A percentile compares a stretch with the other conserved stretches of the same genome.
Conservation (phyloP, 2,329 filamentous ascomycete species). For the Plectosphaerella cucumerina region DNA sequence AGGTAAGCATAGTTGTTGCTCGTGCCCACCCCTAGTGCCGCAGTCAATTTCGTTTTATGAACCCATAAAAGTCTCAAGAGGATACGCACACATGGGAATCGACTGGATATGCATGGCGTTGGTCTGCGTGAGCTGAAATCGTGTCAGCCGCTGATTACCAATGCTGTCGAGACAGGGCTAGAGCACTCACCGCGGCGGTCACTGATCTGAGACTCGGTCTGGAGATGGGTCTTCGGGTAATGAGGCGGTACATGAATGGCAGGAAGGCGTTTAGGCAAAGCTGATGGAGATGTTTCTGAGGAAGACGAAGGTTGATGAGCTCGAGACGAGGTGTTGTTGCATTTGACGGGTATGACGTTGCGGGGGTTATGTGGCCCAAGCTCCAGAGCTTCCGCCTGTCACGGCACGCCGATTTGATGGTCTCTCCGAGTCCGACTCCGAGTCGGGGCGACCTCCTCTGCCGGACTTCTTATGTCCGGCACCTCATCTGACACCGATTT, state of each 20-base stretch:
- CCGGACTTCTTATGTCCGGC: no score
- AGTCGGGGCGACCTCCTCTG: no score
- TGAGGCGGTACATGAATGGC: conserved; percentile 37
- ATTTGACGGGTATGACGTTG: no score
- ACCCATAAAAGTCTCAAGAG: not conserved
- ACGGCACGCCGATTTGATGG: no score
- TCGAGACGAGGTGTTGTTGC: no score
- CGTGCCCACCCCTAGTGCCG: conserved; percentile 63
- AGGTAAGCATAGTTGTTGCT: conserved; percentile 85
- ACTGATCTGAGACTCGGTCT: conserved; percentile 23
- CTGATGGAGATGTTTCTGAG: no score
- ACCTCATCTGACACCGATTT: no score
- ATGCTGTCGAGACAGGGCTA: not conserved
- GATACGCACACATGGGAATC: conserved; percentile 76
- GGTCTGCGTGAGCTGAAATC: conserved; percentile 24
- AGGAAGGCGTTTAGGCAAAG: no score
- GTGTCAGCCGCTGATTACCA: conserved; percentile 8
- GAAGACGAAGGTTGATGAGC: no score
- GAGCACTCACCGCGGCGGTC: conserved; percentile 23
- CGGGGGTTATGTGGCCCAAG: no score
- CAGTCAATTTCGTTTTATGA: not conserved
- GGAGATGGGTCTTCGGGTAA: conserved; percentile 28
- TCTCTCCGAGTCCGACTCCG: no score
- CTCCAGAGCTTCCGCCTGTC: no score
- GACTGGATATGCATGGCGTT: conserved; percentile 79